phyloP scores from a whole-genome alignment of 176 grass and related monocot species.

The Tillandsia fasciculata region DNA sequence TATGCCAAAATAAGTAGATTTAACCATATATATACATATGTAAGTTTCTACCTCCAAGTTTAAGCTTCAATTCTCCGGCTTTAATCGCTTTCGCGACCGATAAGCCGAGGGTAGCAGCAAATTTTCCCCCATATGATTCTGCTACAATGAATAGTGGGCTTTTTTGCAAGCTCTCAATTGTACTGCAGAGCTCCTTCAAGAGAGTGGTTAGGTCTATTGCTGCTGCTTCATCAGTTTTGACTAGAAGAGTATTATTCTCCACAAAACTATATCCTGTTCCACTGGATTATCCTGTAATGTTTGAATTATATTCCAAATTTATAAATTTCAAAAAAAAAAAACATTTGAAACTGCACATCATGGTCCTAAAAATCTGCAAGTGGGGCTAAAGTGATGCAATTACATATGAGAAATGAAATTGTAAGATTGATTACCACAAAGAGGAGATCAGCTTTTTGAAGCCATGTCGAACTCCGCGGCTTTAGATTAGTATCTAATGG shows the following conservation, averaged over 20 bases:
- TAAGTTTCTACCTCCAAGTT: conserved; percentile 40
- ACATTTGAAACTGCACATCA: too few species aligned
- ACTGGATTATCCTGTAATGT: conserved; percentile 77
- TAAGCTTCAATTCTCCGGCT: conserved; percentile 45
- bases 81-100: conserved; percentile 38
- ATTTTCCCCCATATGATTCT: conserved; percentile 80
- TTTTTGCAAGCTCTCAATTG: conserved; percentile 25
- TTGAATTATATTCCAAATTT: not conserved
- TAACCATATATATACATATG: not conserved
- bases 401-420: not conserved
- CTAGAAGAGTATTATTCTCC: conserved; percentile 44
- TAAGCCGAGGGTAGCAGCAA: conserved; percentile 48
- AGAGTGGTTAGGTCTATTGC: conserved; percentile 39
- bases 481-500: conserved; percentile 47
- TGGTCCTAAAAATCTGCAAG: too few species aligned
- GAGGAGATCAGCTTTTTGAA: conserved; percentile 68
- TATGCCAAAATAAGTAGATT: not conserved
- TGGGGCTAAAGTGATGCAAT: too few species aligned
- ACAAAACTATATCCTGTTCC: conserved; percentile 73
- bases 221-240: conserved; percentile 49
- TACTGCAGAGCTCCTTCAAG: conserved; percentile 35
- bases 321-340: too few species aligned
- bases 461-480: conserved; percentile 65
- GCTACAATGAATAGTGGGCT: conserved; percentile 69
- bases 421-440: conserved; percentile 38